Evolutionary conservation across 768 basidiomycete species (phyloP).

Genomic region (Podaxis pistillaris): DNA sequence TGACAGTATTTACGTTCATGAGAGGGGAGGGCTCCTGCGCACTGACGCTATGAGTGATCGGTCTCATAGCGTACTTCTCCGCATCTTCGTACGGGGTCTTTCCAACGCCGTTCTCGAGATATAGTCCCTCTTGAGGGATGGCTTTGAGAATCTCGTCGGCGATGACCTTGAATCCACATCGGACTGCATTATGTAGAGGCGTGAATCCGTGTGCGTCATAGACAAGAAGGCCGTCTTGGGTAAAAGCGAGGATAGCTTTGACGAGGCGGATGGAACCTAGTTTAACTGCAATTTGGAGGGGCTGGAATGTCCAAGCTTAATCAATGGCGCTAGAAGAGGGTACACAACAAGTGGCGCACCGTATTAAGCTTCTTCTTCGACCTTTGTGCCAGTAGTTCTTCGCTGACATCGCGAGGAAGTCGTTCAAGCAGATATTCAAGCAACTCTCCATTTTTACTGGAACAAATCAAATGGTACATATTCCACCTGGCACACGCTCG

Average conservation of each 20-base stretch:
- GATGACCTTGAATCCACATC: slow-evolving; percentile 31
- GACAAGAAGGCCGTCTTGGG: slow-evolving; percentile 31
- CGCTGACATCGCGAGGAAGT: slow-evolving; percentile 48
- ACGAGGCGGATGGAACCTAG: slow-evolving; percentile 26
- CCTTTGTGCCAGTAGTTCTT: slow-evolving; percentile 42
- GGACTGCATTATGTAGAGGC: slow-evolving; percentile 49
- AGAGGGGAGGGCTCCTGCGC: not conserved
- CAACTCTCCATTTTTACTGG: slow-evolving; percentile 24
- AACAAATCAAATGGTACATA: slow-evolving; percentile 49
- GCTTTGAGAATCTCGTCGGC: slow-evolving; percentile 36
- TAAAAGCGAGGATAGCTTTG: slow-evolving; percentile 36
- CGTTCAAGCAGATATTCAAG: slow-evolving; percentile 45
- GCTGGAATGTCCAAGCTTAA: slow-evolving; percentile 30
- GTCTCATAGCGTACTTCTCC: slow-evolving; percentile 28
- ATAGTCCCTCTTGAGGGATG: slow-evolving; percentile 36
- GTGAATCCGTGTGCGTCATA: slow-evolving; percentile 51
- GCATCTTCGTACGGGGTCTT: slow-evolving; percentile 36
- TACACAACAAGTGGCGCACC: slow-evolving; percentile 25
- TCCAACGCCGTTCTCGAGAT: slow-evolving; percentile 51
- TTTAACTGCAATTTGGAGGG: slow-evolving; percentile 53
- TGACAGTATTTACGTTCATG: not conserved
- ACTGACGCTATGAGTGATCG: slow-evolving; percentile 20
- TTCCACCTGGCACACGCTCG: slow-evolving; percentile 45
- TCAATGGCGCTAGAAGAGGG: not conserved
- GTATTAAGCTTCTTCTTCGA: slow-evolving; percentile 47